phyloP scores from a whole-genome alignment of 2,329 filamentous ascomycete species.

The Trichoderma sp. region DNA sequence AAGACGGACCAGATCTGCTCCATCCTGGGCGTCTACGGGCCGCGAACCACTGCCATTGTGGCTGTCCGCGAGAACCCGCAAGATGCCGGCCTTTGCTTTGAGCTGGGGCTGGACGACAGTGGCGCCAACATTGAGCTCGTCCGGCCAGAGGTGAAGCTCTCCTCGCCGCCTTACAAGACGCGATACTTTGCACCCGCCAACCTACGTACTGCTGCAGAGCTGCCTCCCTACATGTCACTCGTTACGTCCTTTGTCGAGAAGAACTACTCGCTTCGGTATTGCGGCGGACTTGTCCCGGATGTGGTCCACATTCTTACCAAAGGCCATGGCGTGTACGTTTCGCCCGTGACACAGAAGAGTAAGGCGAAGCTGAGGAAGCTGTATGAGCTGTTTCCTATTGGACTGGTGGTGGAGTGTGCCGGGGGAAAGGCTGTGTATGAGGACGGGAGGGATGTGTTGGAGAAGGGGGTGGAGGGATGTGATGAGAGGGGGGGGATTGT shows the following conservation, averaged over 20 bases:
- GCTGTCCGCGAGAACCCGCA: constrained; percentile 52
- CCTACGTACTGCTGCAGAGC: constrained; percentile 59
- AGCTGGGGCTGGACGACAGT: constrained; percentile 49
- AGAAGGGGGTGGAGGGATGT: constrained; percentile 43
- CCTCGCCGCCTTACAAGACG: constrained; percentile 48
- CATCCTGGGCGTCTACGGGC: constrained; percentile 58
- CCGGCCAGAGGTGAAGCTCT: constrained; percentile 46
- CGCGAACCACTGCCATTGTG: constrained; percentile 59
- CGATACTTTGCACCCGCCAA: constrained; percentile 67
- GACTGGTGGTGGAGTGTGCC: constrained; percentile 62
- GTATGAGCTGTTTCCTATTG: constrained; percentile 64
- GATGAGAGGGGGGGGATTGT: constrained; percentile 56
- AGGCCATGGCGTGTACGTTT: constrained; percentile 64
- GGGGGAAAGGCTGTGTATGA: constrained; percentile 59
- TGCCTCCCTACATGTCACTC: constrained; percentile 53
- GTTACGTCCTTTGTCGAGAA: constrained; percentile 54
- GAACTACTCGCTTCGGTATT: constrained; percentile 63
- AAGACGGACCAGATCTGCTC: constrained; percentile 51
- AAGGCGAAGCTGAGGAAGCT: constrained; percentile 61
- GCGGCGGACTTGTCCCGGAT: constrained; percentile 64
- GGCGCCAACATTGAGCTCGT: constrained; percentile 44
- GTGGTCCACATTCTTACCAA: constrained; percentile 63
- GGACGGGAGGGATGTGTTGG: constrained; percentile 49
- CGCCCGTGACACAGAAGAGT: constrained; percentile 56
- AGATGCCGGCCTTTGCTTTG: constrained; percentile 51